These are phyloP conservation scores for Senna siamea DNA, from an alignment of 306 rosid species.

Conservation along the genomic window DNA sequence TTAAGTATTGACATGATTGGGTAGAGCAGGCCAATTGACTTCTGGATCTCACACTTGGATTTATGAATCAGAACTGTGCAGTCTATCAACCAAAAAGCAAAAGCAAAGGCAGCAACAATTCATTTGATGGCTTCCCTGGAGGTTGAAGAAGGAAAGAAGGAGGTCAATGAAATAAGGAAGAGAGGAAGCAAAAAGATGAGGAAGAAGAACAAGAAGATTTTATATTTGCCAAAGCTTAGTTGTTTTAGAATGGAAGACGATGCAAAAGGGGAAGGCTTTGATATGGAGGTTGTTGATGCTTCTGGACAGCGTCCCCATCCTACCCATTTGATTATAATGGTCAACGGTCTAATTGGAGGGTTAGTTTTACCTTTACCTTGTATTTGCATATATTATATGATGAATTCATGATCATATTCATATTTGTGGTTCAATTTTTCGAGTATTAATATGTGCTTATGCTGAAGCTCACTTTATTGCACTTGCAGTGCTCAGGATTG, in stretches of 20 bases:
- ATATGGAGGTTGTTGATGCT: slow-evolving; percentile 46
- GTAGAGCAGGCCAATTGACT: too few species aligned
- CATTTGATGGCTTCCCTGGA: slow-evolving; percentile 44
- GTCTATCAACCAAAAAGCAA: neutral
- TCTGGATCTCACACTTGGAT: neutral
- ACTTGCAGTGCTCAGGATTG: slow-evolving; percentile 66
- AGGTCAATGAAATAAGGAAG: neutral
- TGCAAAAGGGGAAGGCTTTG: slow-evolving; percentile 40
- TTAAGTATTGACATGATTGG: too few species aligned
- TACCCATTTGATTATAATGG: slow-evolving; percentile 60
- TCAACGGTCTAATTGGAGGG: slow-evolving; percentile 71
- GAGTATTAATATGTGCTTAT: too few species aligned
- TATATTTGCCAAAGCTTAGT: slow-evolving; percentile 44
- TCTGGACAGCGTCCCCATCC: slow-evolving; percentile 39
- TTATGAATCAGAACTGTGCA: neutral
- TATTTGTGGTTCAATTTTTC: too few species aligned
- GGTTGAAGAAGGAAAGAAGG: slow-evolving; percentile 8
- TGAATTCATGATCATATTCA: too few species aligned
- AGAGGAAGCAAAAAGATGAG: slow-evolving; percentile 23
- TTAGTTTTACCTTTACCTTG: slow-evolving; percentile 2
- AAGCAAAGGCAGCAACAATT: neutral
- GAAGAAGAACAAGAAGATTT: slow-evolving; percentile 31
- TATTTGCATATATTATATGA: neutral
- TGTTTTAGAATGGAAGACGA: slow-evolving; percentile 50
- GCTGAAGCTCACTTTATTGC: neutral